Evolutionary conservation across 108 stramenopile species (phyloP).

Genomic region (Skeletonema menzelii): DNA sequence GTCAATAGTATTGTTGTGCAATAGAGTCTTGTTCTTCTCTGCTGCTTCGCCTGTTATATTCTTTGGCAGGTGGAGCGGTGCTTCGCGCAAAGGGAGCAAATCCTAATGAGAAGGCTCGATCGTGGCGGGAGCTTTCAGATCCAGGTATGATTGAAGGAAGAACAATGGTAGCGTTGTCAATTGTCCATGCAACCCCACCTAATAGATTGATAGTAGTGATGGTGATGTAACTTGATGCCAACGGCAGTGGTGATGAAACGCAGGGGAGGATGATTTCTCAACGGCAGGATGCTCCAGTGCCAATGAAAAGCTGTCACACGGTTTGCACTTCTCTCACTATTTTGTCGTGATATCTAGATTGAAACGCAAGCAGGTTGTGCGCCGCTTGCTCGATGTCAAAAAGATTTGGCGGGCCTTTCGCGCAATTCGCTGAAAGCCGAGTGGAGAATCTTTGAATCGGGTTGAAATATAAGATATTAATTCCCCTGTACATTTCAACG

Average conservation of each 20-base stretch:
- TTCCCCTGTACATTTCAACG: too few species aligned
- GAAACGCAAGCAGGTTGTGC: too few species aligned
- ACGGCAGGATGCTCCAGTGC: neutral
- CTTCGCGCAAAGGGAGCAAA: too few species aligned
- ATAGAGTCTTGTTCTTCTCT: too few species aligned
- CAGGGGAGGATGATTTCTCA: neutral
- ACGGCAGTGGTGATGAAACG: too few species aligned
- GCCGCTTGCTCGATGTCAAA: too few species aligned
- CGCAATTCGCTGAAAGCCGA: neutral
- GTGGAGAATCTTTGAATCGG: too few species aligned
- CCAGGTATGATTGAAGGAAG: neutral
- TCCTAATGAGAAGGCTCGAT: neutral
- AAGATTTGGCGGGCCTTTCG: neutral
- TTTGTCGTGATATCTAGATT: neutral
- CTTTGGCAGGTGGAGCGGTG: too few species aligned
- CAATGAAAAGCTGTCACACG: neutral
- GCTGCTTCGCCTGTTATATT: too few species aligned
- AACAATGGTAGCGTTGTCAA: neutral
- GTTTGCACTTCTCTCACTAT: neutral
- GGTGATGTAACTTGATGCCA: neutral
- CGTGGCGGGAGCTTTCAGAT: neutral
- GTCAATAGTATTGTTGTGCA: neutral
- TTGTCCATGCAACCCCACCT: neutral
- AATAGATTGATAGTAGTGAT: neutral
- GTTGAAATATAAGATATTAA: too few species aligned